Conservation (phyloP, 2,329 filamentous ascomycete genomes). For the Calonectria honghensis region DNA sequence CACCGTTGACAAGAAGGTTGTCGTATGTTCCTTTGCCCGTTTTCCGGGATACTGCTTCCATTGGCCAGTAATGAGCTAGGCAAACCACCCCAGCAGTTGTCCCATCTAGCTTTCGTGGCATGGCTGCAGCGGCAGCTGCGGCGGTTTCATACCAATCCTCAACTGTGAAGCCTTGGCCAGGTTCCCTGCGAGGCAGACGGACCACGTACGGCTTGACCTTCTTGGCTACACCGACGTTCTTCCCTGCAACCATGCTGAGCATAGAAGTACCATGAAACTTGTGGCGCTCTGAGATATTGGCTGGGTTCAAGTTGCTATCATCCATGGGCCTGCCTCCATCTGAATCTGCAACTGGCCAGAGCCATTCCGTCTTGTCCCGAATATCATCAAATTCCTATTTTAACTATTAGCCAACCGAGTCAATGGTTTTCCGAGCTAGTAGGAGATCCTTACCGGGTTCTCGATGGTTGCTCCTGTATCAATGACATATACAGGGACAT, state of each 20-base stretch:
- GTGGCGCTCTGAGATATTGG: too few species aligned
- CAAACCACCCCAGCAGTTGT: neutral
- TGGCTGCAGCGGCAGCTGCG: neutral
- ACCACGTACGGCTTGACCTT: neutral
- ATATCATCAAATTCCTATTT: neutral
- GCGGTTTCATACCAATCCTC: too few species aligned
- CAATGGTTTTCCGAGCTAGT: too few species aligned
- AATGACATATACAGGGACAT: neutral
- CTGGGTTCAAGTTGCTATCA: neutral
- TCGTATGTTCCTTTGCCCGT: neutral
- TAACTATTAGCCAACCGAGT: too few species aligned
- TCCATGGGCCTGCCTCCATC: neutral
- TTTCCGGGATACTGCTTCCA: too few species aligned
- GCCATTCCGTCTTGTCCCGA: neutral
- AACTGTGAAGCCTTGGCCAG: too few species aligned
- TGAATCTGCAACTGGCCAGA: neutral
- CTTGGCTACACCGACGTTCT: neutral
- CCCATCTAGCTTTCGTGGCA: neutral
- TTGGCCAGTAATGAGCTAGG: neutral
- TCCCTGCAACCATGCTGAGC: neutral
- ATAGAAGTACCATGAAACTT: neutral
- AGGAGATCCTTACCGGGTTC: neutral
- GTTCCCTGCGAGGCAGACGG: neutral
- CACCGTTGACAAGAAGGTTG: neutral
- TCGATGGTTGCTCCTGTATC: neutral